Base-by-base conservation (phyloP, 495 filamentous ascomycete genomes). In the Parachaetomium inaequale region DNA sequence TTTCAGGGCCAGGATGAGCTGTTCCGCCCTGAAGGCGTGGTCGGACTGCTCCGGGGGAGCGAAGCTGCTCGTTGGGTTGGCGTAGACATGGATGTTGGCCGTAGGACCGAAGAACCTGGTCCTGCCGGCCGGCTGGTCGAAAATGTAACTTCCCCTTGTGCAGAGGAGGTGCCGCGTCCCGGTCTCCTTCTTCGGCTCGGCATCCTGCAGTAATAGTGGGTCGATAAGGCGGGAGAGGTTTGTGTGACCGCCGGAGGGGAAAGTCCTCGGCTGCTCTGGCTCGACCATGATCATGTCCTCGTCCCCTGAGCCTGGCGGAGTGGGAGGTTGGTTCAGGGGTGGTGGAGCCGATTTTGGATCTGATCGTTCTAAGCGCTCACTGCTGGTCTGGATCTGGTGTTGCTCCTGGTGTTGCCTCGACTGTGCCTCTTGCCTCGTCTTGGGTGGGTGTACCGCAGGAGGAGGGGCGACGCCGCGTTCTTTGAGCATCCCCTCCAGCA, bases 401-500 rank as follows among this genome's bases (percentile, higher is more conserved):
- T 60, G 58, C 17, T 57, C 28, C 17, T 51, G 54, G 31, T 62
- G 57, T 47, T 68, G 61, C 28, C 53, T 62, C 36, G 55, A 47
- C 52, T 68, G 60, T 6, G 74, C 70, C 63, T 77, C 76, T 21
- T 73, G 75, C 53, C 77, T 70, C 10, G 80, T 83, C 66, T 79
- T 81, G 10, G 81, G 81, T 2, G 81, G 81, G 61, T 84, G 79
- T 34, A 75, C 69, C 45, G 80, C 79, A 4, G 80, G 78, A 21
- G 81, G 81, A 31, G 78, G 74, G 10, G 70, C 72, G n/a, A 75
- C 73, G 29, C 80, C 81, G 10, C 68, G 72, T 42, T 83, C 79
- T 53, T 72, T 69, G 34, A 84, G 68, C 77, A 84, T 78, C 23
- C 57, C 65, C 66, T 84, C 81, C 7, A 84, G 64, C 32, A 82